phyloP scores from a whole-genome alignment of 2,329 filamentous ascomycete species.

The Pseudogymnoascus sp. region DNA sequence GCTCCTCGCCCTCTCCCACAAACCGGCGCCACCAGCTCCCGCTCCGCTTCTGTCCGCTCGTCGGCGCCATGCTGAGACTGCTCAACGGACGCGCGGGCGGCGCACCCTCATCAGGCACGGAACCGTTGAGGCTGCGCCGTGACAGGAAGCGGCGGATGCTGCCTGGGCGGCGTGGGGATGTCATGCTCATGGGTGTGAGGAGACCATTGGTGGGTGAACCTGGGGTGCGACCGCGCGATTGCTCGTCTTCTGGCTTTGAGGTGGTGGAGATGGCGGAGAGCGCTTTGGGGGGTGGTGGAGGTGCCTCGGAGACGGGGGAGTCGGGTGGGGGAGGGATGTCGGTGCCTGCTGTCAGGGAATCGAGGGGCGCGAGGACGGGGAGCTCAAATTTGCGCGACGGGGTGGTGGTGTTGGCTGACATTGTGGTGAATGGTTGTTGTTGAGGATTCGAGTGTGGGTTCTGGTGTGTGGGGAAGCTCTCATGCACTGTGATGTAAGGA shows the following conservation, averaged over 20 bases:
- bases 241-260: background rate
- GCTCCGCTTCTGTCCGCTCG: constrained; percentile 21
- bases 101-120: constrained; percentile 11
- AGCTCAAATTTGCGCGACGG: constrained; percentile 25
- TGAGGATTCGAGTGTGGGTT: background rate
- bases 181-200: constrained; percentile 21
- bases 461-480: constrained; percentile 4
- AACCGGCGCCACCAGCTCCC: constrained; percentile 27
- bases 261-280: constrained; percentile 10
- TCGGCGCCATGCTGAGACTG: constrained; percentile 20
- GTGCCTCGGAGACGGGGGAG: constrained; percentile 25
- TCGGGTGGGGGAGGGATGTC: constrained; percentile 28
- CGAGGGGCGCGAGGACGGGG: constrained; percentile 25
- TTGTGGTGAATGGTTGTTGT: background rate
- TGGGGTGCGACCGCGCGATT: background rate
- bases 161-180: constrained; percentile 25
- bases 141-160: constrained; percentile 31
- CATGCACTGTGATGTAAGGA: constrained; percentile 6
- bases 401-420: background rate
- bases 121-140: constrained; percentile 27
- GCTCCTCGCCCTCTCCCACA: constrained; percentile 13
- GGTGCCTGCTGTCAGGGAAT: constrained; percentile 28
- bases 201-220: constrained; percentile 1
- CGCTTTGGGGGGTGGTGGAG: constrained; percentile 15
- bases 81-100: constrained; percentile 23